These are phyloP conservation scores for Prunus fruticosa DNA, from an alignment of 306 rosid species.

Conservation along the genomic window DNA sequence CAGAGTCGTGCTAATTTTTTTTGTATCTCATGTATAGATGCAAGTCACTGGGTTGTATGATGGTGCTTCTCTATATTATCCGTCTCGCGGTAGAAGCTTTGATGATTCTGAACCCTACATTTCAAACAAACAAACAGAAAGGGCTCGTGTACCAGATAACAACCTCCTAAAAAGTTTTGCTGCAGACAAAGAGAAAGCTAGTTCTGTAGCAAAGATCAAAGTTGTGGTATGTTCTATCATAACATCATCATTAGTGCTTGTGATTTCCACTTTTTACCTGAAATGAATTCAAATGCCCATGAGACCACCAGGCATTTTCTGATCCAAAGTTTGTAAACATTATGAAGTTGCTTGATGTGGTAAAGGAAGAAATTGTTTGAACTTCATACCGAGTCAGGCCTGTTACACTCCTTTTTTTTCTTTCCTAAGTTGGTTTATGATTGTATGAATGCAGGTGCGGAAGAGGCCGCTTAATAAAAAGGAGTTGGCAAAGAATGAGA, in stretches of 20 bases:
- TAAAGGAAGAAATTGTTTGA: not conserved
- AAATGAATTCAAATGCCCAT: conserved; percentile 17
- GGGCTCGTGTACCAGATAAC: conserved; percentile 69
- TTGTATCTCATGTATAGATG: conserved; percentile 44
- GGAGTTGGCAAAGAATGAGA: conserved; percentile 90
- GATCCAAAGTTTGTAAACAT: conserved; percentile 3
- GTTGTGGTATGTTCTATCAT: conserved; percentile 79
- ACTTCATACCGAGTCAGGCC: not conserved
- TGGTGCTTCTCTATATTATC: conserved; percentile 40
- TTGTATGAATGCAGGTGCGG: conserved; percentile 69
- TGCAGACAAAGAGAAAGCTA: conserved; percentile 81
- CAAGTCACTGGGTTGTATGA: conserved; percentile 54
- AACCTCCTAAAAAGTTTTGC: conserved; percentile 63
- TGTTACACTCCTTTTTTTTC: conserved; percentile 4
- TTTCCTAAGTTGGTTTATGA: conserved; percentile 1
- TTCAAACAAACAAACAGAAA: conserved; percentile 56
- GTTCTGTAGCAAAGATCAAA: conserved; percentile 95
- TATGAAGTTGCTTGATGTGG: conserved; percentile 8
- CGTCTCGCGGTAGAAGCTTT: conserved; percentile 60
- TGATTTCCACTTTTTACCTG: conserved; percentile 6
- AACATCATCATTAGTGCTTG: not conserved
- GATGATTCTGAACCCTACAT: conserved; percentile 76
- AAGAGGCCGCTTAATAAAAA: conserved; percentile 95
- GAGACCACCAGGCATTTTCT: not conserved
- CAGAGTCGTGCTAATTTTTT: conserved; percentile 22